A percentile compares a stretch with the other conserved stretches of the same genome.
Evolutionary conservation across 306 rosid species (phyloP).

Genomic region (Neltuma alba): DNA sequence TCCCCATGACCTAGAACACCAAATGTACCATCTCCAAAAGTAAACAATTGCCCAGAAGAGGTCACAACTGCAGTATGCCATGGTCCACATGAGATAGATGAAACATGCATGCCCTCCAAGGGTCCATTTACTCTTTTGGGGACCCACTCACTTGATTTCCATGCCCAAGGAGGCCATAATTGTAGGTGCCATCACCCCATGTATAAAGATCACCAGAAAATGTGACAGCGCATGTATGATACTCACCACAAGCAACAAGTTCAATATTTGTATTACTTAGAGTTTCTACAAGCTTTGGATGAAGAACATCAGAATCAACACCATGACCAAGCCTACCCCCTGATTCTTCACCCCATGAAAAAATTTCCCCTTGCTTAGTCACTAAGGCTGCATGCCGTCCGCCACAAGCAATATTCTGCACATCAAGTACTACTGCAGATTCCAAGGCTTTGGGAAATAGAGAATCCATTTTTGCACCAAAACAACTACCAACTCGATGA

Average conservation of each 20-base stretch:
- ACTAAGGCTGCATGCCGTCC: slow-evolving; percentile 95
- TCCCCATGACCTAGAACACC: slow-evolving; percentile 98
- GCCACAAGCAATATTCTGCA: slow-evolving; percentile 96
- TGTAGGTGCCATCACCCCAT: slow-evolving; percentile 97
- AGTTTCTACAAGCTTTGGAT: slow-evolving; percentile 94
- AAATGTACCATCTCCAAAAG: slow-evolving; percentile 98
- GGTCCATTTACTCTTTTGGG: slow-evolving; percentile 97
- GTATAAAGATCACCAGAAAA: slow-evolving; percentile 97
- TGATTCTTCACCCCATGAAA: slow-evolving; percentile 98
- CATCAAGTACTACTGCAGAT: slow-evolving; percentile 94
- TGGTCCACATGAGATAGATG: slow-evolving; percentile 96
- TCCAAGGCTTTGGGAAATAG: slow-evolving; percentile 92
- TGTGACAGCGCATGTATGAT: slow-evolving; percentile 96
- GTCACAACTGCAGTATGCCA: slow-evolving; percentile 99
- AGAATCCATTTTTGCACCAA: slow-evolving; percentile 78
- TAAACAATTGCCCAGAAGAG: slow-evolving; percentile 94
- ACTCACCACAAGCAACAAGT: slow-evolving; percentile 99
- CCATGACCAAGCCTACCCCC: slow-evolving; percentile 99
- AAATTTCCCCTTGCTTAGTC: slow-evolving; percentile 95
- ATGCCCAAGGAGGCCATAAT: slow-evolving; percentile 94
- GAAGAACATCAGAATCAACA: slow-evolving; percentile 85
- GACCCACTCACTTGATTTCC: slow-evolving; percentile 99
- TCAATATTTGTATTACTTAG: slow-evolving; percentile 84
- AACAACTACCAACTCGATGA: slow-evolving; percentile 73
- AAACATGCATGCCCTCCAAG: slow-evolving; percentile 92